These are phyloP conservation scores for Telopea speciosissima DNA, from an alignment of 177 flowering plant species.

Conservation along the genomic window DNA sequence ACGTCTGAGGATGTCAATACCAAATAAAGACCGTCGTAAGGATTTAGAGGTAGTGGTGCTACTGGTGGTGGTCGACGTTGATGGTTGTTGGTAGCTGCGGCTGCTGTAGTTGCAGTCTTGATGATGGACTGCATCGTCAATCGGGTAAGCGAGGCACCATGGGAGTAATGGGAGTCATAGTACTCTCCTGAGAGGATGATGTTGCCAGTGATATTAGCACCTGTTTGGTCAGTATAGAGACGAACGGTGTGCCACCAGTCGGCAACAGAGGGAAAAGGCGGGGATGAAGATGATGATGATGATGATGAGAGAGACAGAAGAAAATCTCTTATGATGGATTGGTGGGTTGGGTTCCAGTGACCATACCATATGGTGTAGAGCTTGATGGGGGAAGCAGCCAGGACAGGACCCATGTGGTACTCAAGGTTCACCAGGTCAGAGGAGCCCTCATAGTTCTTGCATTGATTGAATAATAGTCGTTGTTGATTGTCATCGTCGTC, in stretches of 20 bases:
- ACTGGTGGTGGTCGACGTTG: too few relatives aligned
- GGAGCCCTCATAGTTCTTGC: conserved; percentile 54
- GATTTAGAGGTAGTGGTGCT: conserved; percentile 33
- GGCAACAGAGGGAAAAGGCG: conserved; percentile 45
- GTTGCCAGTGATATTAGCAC: conserved; percentile 43
- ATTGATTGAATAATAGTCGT: conserved; percentile 21
- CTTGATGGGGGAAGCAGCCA: conserved; percentile 42
- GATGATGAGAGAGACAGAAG: conserved; percentile 44
- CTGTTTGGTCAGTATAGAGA: conserved; percentile 70
- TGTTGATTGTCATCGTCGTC: conserved; percentile 18
- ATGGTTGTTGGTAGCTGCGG: too few relatives aligned
- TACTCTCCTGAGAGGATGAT: conserved; percentile 40
- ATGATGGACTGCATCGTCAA: conserved; percentile 48
- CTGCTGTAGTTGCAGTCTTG: conserved; percentile 29
- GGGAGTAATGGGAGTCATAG: conserved; percentile 51
- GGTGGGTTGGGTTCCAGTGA: conserved; percentile 43
- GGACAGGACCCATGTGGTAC: conserved; percentile 84
- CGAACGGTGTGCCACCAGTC: conserved; percentile 64
- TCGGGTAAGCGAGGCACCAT: conserved; percentile 44
- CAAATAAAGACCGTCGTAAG: conserved; percentile 46
- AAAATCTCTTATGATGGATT: conserved; percentile 51
- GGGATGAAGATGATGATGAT: too few relatives aligned
- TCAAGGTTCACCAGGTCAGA: conserved; percentile 53
- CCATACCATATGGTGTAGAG: conserved; percentile 71
- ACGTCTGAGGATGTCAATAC: conserved; percentile 59